These are phyloP conservation scores for Salvia sclarea DNA, from an alignment of 305 asterid genomes.

Conservation along the genomic window DNA sequence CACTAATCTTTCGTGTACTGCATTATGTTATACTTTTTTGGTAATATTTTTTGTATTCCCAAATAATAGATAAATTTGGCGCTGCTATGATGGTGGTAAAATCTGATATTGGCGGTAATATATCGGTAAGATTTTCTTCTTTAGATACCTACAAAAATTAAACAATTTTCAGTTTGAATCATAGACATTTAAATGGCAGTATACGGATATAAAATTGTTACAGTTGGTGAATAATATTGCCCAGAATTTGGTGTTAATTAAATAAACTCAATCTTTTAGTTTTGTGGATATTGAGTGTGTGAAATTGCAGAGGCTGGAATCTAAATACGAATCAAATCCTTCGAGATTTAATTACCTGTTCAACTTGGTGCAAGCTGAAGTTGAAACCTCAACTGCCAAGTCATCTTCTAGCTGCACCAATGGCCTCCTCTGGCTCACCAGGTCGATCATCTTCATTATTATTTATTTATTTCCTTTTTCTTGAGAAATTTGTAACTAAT, in stretches of 20 bases:
- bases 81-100: conserved; percentile 80
- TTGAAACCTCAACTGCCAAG: conserved; percentile 76
- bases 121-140: conserved; percentile 47
- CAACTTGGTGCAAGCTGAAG: conserved; percentile 83
- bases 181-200: too few relatives aligned
- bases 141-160: not conserved
- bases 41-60: conserved; percentile 23
- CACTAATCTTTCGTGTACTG: too few relatives aligned
- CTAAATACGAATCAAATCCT: conserved; percentile 61
- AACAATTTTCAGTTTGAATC: too few relatives aligned
- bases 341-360: conserved; percentile 73
- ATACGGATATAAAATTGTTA: too few relatives aligned
- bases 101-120: conserved; percentile 71
- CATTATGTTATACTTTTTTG: too few relatives aligned
- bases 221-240: too few relatives aligned
- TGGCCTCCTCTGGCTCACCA: conserved; percentile 89
- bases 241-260: too few relatives aligned
- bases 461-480: too few relatives aligned
- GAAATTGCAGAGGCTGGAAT: conserved; percentile 67
- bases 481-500: not conserved
- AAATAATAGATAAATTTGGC: conserved; percentile 75
- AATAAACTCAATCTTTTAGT: too few relatives aligned
- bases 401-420: conserved; percentile 81
- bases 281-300: too few relatives aligned
- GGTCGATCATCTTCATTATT: too few relatives aligned